These are phyloP conservation scores for Clonostachys rhizophaga DNA, from an alignment of 2,329 filamentous ascomycete species.

Conservation along the genomic window DNA sequence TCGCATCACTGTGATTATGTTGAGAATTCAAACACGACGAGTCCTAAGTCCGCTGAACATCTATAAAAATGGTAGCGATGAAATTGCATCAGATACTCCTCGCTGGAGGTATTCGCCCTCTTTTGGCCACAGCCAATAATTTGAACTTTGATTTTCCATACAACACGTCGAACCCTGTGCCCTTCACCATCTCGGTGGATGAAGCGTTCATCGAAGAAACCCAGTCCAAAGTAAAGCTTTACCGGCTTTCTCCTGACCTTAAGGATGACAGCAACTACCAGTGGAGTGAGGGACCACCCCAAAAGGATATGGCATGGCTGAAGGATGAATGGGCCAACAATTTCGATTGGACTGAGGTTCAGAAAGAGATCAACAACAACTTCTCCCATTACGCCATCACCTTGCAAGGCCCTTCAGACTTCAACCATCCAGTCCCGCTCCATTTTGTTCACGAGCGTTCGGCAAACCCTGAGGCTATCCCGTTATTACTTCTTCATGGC, in stretches of 20 bases:
- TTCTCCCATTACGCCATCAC: conserved; percentile 2
- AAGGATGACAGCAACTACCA: conserved; percentile 1
- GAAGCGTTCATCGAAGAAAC: conserved; percentile 1
- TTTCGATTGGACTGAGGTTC: conserved; percentile 3
- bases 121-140: neutral
- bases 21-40: too few relatives aligned
- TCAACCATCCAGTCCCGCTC: neutral
- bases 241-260: conserved; percentile 2
- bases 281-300: conserved; percentile 3
- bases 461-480: conserved; percentile 1
- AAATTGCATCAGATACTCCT: too few relatives aligned
- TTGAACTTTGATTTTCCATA: conserved; percentile 1
- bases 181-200: conserved; percentile 2
- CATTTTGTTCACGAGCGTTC: conserved; percentile 7
- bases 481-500: conserved; percentile 5
- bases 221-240: neutral
- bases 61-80: too few relatives aligned
- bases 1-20: too few relatives aligned
- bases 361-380: conserved; percentile 3
- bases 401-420: neutral
- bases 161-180: neutral
- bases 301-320: neutral
- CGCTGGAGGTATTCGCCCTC: too few relatives aligned
- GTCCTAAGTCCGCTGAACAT: too few relatives aligned
- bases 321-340: conserved; percentile 3